A percentile compares a stretch with the other conserved stretches of the same genome.
Conservation (phyloP, 164 flowering plant genomes). For the Stephania japonica region DNA sequence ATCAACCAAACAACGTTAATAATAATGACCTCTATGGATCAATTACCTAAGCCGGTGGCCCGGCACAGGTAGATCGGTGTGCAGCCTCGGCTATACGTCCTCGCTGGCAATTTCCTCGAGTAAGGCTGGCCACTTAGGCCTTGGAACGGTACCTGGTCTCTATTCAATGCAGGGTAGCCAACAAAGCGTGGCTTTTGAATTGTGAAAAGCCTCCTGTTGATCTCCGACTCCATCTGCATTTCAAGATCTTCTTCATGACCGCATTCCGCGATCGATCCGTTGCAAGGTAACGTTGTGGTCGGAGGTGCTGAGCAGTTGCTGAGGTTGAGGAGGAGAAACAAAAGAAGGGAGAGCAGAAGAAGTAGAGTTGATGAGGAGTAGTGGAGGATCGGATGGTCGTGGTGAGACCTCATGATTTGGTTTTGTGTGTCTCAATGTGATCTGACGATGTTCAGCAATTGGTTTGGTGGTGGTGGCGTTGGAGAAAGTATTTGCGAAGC, state of each 20-base stretch:
- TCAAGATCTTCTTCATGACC: neutral
- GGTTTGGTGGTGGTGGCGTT: neutral
- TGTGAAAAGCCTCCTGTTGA: neutral
- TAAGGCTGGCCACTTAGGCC: neutral
- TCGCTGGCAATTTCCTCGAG: neutral
- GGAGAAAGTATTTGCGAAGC: too few species aligned
- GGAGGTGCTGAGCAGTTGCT: neutral
- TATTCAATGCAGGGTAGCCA: neutral
- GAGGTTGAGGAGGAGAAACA: neutral
- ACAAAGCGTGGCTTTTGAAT: neutral
- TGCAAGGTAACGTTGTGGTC: neutral
- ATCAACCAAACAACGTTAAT: too few species aligned
- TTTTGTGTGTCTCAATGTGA: too few species aligned
- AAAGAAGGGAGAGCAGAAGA: neutral
- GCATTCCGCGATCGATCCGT: neutral
- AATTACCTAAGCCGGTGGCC: neutral
- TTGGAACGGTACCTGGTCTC: neutral
- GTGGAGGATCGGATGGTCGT: neutral
- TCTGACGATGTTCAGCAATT: neutral
- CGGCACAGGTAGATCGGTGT: neutral
- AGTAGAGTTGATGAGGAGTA: neutral
- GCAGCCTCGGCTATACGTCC: neutral
- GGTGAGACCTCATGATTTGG: too few species aligned
- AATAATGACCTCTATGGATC: too few species aligned
- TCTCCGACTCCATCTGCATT: constrained; percentile 1